Base-by-base conservation (phyloP, 2,329 filamentous ascomycete species). In the Raffaelea ambrosiae region DNA sequence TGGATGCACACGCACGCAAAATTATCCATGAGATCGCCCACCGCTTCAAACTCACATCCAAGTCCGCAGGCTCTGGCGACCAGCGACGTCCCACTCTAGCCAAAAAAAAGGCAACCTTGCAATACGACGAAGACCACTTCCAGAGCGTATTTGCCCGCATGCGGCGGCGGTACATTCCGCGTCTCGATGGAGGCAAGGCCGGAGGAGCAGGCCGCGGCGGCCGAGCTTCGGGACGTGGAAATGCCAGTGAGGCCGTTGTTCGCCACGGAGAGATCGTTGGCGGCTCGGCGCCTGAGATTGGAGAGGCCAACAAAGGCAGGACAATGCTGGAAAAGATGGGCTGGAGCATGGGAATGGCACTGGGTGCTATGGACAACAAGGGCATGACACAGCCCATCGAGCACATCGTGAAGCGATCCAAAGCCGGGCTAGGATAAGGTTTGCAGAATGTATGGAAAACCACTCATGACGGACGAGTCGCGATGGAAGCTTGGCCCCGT, bases 271-370 rank as follows among this genome's bases (percentile, higher is more conserved):
- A 97, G 55, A 71, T 95, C 23, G 89, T 97, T 3, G 93, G 91
- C 43, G 88, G 79, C 2, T 79, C 81, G 43, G 90, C 91, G 2
- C 86, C 89, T 11, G 90, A 95, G 62, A 74, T 98, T 29, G 86
- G 87, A 1, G 71, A 73, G 4, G 86, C 85, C 46, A 97, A 95
- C 62, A 88, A 81, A 55, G 93, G 93, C 11, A 79, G 88, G 44
- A 80, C 81, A 3, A 86, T 98, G 81, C 68, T 98, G 54, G 88
- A 95, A 68, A 97, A 93, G 67, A 97, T 97, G 93, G 93, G 93
- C 3, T 98, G 93, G 90, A 86, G 79, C 52, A 84, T 76, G 46
- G 93, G 93, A 5, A 95, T 84, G 60, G 86, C 86, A 2, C 74
- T 98, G 1, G 93, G 93, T 46, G 80, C 86, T 11, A 61, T 72